Evolutionary conservation across 2,329 filamentous ascomycete species (phyloP).

Genomic region (Achaetomium macrosporum): DNA sequence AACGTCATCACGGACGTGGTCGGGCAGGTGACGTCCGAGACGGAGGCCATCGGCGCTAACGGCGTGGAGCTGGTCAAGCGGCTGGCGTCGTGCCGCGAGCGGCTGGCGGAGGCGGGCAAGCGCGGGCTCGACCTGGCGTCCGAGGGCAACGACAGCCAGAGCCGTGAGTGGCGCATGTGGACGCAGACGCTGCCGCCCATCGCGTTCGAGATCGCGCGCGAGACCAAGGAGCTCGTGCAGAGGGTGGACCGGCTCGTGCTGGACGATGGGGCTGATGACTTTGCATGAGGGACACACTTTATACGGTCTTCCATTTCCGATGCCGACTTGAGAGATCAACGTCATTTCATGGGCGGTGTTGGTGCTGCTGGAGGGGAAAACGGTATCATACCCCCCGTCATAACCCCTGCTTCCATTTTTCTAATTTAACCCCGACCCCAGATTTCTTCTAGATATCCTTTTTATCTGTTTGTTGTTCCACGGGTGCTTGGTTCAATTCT

Average conservation of each 20-base stretch:
- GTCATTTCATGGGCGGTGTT: background rate
- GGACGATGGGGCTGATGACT: slow-evolving; percentile 39
- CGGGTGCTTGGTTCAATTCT: too few species aligned
- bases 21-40: slow-evolving; percentile 61
- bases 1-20: slow-evolving; percentile 65
- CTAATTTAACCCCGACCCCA: background rate
- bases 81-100: slow-evolving; percentile 57
- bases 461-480: background rate
- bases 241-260: slow-evolving; percentile 36
- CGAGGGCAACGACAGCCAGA: slow-evolving; percentile 44
- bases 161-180: slow-evolving; percentile 56
- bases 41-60: slow-evolving; percentile 43
- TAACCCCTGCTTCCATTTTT: background rate
- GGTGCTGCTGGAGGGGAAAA: too few species aligned
- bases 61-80: slow-evolving; percentile 46
- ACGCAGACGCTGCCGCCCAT: slow-evolving; percentile 71
- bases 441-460: background rate
- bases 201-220: slow-evolving; percentile 79
- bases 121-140: slow-evolving; percentile 55
- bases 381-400: too few species aligned
- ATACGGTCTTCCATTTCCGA: background rate
- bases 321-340: background rate
- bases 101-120: slow-evolving; percentile 57
- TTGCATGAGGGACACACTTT: slow-evolving; percentile 34
- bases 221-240: slow-evolving; percentile 66